Percentiles rank a stretch among this genome's conserved stretches.
Conservation (phyloP, 1,139 yeast genomes). For the Lodderomyces jiufengensis region DNA sequence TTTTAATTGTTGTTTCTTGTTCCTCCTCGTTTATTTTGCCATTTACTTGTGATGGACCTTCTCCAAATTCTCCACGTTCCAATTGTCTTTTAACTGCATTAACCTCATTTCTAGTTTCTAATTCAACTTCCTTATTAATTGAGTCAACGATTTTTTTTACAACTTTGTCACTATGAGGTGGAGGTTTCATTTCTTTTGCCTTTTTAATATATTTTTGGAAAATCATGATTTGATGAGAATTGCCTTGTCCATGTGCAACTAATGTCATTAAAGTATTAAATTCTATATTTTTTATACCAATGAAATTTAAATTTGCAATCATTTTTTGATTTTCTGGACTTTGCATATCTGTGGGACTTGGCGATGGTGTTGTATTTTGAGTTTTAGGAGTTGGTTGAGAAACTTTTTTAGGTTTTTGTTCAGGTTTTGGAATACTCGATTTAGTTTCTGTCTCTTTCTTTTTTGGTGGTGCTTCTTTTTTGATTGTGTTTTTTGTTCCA, state of each 20-base stretch:
- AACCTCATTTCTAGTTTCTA: background rate
- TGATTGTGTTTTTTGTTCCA: slow-evolving; percentile 1
- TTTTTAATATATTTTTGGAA: slow-evolving; percentile 77
- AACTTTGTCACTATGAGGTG: slow-evolving; percentile 35
- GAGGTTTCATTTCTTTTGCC: slow-evolving; percentile 75
- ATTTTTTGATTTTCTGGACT: slow-evolving; percentile 69
- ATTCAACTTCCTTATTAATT: background rate
- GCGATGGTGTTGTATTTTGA: slow-evolving; percentile 6
- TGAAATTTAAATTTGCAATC: slow-evolving; percentile 76
- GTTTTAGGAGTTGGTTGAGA: background rate
- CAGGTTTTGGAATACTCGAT: background rate
- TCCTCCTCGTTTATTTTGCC: slow-evolving; percentile 1
- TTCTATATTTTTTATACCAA: slow-evolving; percentile 71
- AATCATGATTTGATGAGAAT: slow-evolving; percentile 62
- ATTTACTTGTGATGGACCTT: too few relatives aligned
- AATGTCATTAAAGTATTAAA: slow-evolving; percentile 70
- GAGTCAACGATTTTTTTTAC: background rate
- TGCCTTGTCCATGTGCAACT: slow-evolving; percentile 80
- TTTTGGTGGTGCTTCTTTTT: slow-evolving; percentile 1
- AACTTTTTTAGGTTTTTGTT: background rate
- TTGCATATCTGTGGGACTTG: slow-evolving; percentile 40
- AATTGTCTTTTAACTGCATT: background rate
- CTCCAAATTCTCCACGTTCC: background rate
- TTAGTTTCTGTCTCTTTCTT: slow-evolving; percentile 3
- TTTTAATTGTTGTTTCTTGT: slow-evolving; percentile 1